Base-by-base conservation (phyloP, 192 early-diverging fungal species). In the Coemansia sp. region DNA sequence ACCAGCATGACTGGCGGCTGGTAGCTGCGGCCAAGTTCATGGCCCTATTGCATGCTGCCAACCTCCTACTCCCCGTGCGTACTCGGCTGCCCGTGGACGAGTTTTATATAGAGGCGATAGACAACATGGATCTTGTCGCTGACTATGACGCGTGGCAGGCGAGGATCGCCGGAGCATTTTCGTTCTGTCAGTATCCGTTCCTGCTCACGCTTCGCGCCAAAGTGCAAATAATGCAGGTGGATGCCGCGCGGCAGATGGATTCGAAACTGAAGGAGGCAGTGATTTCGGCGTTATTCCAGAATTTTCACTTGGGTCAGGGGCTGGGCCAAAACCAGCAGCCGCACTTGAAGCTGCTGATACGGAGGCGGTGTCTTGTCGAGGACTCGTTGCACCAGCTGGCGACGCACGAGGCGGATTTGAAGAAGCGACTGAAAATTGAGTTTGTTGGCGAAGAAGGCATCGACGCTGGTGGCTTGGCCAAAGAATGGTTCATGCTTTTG, bases 401-500 rank as follows among this genome's bases (percentile, higher is more conserved):
- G 0, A 85, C 86, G 24, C 89, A 89, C 55, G 86, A 91, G 66
- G 88, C 90, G 66, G 95, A 97, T 62, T 67, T 98, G 57, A 96
- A 96, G 66, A 98, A 98, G 78, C 92, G 94, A 16, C 80, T 98
- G 9, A 85, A 91, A n/a, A 92, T 98, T 46, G 88, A 93, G 69
- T 98, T 98, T 88, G 86, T 92, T 34, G 96, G 91, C 5, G 96
- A 98, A 80, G 96, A 96, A 57, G 97, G 96, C 5, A 89, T 99
- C 6, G 96, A 98, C 82, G 95, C 93, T n/a, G 97, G 97, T 43
- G 97, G 97, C 0, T 79, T 99, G 24, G 89, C 95, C 38, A 99
- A 99, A 65, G 97, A 99, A 63, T 99, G 97, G 97, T 97, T 99
- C 70, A 85, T 97, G 65, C 87, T 99, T 40, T 87, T 99, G 13